A percentile compares a stretch with the other conserved stretches of the same genome.
These are phyloP conservation scores for Glebionis coronaria DNA, from an alignment of 129 eudicot genomes.

Conservation along the genomic window DNA sequence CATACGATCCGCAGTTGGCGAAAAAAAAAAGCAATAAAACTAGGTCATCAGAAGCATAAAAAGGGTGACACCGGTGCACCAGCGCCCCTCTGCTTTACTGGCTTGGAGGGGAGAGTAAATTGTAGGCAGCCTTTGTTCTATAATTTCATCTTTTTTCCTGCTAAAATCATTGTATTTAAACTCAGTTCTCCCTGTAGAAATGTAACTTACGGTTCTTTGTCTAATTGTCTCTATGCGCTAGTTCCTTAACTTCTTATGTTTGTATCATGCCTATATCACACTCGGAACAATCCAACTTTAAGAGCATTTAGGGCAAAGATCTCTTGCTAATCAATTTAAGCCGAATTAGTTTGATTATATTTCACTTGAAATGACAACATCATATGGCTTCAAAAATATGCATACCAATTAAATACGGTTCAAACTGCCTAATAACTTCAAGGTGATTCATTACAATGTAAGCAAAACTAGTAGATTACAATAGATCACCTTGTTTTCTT, in stretches of 20 bases:
- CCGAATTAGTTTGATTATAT: not conserved
- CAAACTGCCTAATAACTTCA: constrained; percentile 13
- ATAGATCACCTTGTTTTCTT: constrained; percentile 26
- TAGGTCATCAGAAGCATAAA: constrained; percentile 29
- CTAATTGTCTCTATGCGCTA: constrained; percentile 14
- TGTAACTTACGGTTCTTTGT: constrained; percentile 19
- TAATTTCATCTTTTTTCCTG: constrained; percentile 7
- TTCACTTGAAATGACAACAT: constrained; percentile 13
- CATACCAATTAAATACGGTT: constrained; percentile 3
- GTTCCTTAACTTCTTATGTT: constrained; percentile 22
- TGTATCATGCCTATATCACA: constrained; percentile 8
- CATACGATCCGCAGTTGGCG: constrained; percentile 34
- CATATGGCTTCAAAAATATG: constrained; percentile 11
- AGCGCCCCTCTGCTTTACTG: constrained; percentile 13
- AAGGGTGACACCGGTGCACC: constrained; percentile 23
- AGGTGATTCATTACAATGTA: not conserved
- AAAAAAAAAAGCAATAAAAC: constrained; percentile 22
- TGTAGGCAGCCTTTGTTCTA: constrained; percentile 31
- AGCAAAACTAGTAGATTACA: constrained; percentile 1
- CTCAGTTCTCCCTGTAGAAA: constrained; percentile 30
- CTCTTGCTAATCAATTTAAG: not conserved
- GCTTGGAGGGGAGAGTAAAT: constrained; percentile 4
- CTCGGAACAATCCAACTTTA: constrained; percentile 1
- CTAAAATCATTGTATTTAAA: constrained; percentile 27
- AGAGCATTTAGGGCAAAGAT: not conserved